Evolutionary conservation across 2,329 filamentous ascomycete genomes (phyloP).

Genomic region (Alternaria arbusti): DNA sequence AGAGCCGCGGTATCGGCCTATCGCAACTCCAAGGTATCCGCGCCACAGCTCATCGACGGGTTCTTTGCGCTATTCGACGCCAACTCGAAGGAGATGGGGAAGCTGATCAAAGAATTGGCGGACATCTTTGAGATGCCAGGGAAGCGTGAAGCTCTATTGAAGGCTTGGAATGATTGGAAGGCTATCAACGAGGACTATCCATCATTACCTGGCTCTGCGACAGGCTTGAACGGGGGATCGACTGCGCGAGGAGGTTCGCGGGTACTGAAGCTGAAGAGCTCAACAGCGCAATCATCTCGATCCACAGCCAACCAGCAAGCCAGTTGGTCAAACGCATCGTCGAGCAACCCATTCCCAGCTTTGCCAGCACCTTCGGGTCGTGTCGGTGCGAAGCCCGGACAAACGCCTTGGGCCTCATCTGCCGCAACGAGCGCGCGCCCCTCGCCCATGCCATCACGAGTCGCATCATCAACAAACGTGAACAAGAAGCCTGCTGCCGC

Average conservation of each 20-base stretch:
- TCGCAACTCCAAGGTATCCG: constrained; percentile 70
- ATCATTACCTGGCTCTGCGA: constrained; percentile 73
- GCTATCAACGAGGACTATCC: constrained; percentile 97
- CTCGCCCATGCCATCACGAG: constrained; percentile 48
- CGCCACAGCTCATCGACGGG: constrained; percentile 79
- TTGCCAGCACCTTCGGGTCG: constrained; percentile 37
- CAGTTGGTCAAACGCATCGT: constrained; percentile 61
- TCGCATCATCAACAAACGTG: constrained; percentile 35
- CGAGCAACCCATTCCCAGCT: constrained; percentile 42
- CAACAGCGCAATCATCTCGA: constrained; percentile 70
- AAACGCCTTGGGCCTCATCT: constrained; percentile 46
- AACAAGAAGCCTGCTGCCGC: constrained; percentile 30
- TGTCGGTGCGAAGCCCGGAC: constrained; percentile 45
- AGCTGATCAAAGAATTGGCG: constrained; percentile 86
- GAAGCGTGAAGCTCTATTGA: constrained; percentile 76
- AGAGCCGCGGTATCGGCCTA: constrained; percentile 80
- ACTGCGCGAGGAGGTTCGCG: constrained; percentile 63
- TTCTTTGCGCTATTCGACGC: constrained; percentile 90
- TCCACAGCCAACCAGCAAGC: constrained; percentile 63
- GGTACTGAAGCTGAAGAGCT: constrained; percentile 72
- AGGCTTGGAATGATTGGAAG: constrained; percentile 93
- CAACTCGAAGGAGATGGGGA: constrained; percentile 80
- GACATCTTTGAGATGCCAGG: constrained; percentile 86
- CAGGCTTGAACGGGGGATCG: constrained; percentile 47
- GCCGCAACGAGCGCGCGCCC: constrained; percentile 37